These are phyloP conservation scores for Dipteronia sinensis DNA, from an alignment of 345 rosid genomes.

Conservation along the genomic window DNA sequence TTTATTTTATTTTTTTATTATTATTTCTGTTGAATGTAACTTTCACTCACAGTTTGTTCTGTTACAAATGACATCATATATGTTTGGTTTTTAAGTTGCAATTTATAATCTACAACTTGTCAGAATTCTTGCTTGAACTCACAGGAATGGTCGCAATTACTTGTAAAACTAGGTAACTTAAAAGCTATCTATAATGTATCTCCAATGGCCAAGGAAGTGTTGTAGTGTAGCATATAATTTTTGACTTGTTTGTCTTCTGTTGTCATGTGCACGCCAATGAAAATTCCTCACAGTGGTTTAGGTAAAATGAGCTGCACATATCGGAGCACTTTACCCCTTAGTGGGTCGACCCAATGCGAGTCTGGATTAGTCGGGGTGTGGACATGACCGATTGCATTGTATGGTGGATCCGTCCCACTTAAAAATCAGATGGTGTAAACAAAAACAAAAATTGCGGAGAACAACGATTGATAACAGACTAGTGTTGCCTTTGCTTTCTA, in stretches of 20 bases:
- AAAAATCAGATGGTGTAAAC: too few relatives aligned
- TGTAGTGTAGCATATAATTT: background rate
- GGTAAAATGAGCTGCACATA: too few relatives aligned
- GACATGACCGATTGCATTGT: too few relatives aligned
- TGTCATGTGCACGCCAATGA: background rate
- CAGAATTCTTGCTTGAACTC: background rate
- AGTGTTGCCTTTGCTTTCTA: background rate
- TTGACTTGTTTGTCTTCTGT: background rate
- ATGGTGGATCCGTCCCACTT: too few relatives aligned
- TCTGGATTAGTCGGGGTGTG: too few relatives aligned
- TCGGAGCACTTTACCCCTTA: too few relatives aligned
- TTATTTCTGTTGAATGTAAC: background rate
- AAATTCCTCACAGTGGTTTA: too few relatives aligned
- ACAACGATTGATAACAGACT: background rate
- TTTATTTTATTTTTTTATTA: too few relatives aligned
- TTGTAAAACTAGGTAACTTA: too few relatives aligned
- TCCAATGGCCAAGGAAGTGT: too few relatives aligned
- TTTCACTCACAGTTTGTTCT: background rate
- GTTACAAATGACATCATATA: background rate
- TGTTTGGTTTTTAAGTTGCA: background rate
- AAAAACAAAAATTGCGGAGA: too few relatives aligned
- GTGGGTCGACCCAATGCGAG: too few relatives aligned
- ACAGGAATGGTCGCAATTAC: background rate
- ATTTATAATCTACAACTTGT: background rate
- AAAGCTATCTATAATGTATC: background rate